Base-by-base conservation (phyloP, 495 filamentous ascomycete genomes). In the Cudoniella acicularis region DNA sequence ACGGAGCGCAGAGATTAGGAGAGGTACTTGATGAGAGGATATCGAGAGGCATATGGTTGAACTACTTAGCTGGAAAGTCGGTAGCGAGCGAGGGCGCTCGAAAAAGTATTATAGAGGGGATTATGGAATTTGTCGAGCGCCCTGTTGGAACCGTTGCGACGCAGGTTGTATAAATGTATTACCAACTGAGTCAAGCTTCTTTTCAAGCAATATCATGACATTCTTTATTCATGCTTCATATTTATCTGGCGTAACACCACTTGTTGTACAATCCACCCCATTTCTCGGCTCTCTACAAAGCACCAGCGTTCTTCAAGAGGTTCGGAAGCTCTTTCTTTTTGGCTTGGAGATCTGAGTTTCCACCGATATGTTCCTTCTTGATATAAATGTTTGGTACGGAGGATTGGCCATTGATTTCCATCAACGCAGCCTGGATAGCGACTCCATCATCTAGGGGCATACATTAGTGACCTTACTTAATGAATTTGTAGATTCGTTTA, bases 351-450 rank as follows among this genome's bases (percentile, higher is more conserved):
- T 98, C 95, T 4, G 91, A 96, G 83, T 98, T 97, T 50, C 94
- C 94, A 41, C 94, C 93, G 70, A 99, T 94, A 74, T 97, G 94
- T 73, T 91, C 72, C 79, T 92, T 72, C 63, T 73, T 73, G 76
- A 99, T 97, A 79, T 87, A 99, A 76, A 97, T 89, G 76, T 96
- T 97, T 54, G 94, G 94, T 8, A 99, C 94, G 60, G 87, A 92
- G 65, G 83, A 76, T 80, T 99, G 95, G 65, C 76, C 73, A 43
- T 84, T 89, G 62, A 98, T 84, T 66, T 95, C 85, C 40, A 75
- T 64, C 57, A 99, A 87, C 17, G 93, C 92, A 59, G 79, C 74
- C 75, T 99, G 94, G 71, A 99, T 84, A 6, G 79, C 93, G 53
- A 73, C 62, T 57, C 94, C 93, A 72, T 97, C 92, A 49, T 84